phyloP scores from a whole-genome alignment of 768 basidiomycete genomes.

The Mycena crocata region DNA sequence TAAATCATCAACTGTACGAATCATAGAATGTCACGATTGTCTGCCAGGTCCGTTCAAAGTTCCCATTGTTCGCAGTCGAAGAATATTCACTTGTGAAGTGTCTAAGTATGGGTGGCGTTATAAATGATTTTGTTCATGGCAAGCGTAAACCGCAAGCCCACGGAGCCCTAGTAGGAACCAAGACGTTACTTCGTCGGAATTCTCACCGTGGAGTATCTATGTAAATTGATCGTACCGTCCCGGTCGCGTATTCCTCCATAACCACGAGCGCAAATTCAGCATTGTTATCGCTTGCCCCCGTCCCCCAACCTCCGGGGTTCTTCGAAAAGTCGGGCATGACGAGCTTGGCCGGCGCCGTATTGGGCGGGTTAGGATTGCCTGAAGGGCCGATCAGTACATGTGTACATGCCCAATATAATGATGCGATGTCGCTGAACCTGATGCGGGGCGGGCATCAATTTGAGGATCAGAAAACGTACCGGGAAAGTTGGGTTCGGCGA shows the following conservation, averaged over 20 bases:
- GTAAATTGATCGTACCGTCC: constrained; percentile 42
- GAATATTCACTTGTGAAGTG: background rate
- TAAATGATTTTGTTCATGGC: constrained; percentile 28
- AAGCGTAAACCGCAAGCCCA: constrained; percentile 36
- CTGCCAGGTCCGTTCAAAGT: background rate
- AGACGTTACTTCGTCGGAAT: background rate
- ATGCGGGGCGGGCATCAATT: background rate
- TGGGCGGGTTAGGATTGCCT: constrained; percentile 55
- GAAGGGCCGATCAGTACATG: too few species aligned
- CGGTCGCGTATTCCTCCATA: constrained; percentile 57
- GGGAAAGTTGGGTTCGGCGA: constrained; percentile 56
- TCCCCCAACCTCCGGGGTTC: constrained; percentile 52
- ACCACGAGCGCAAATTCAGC: constrained; percentile 50
- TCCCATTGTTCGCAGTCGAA: background rate
- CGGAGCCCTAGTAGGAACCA: constrained; percentile 36
- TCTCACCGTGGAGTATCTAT: background rate
- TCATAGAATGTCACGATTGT: background rate
- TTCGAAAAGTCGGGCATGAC: constrained; percentile 61
- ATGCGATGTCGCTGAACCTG: background rate
- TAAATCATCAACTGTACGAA: background rate
- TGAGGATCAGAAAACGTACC: constrained; percentile 38
- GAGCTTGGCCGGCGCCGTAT: constrained; percentile 51
- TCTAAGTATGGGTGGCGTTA: constrained; percentile 20
- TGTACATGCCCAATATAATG: too few species aligned
- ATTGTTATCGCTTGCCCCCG: constrained; percentile 45